Conservation (phyloP, 164 flowering plant species). For the Nelumbo lutea region DNA sequence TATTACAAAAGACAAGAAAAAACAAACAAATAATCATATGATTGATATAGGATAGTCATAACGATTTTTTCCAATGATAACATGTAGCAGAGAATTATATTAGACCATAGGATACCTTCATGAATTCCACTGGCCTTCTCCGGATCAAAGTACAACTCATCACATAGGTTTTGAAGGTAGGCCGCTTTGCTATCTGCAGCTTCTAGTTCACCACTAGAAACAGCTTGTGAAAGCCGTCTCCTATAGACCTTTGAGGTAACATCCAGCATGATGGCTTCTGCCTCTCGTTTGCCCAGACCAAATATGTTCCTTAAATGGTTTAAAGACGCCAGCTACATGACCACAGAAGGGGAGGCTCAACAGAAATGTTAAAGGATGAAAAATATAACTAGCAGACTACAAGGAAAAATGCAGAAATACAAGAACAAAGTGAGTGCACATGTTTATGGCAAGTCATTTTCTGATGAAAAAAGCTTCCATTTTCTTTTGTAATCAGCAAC, state of each 20-base stretch:
- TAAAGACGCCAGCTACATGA: slow-evolving; percentile 64
- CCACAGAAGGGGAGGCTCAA: not conserved
- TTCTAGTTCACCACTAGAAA: slow-evolving; percentile 71
- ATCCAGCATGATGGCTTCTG: slow-evolving; percentile 66
- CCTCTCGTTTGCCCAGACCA: slow-evolving; percentile 87
- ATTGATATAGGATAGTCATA: no score
- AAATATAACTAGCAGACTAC: not conserved
- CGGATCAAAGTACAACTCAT: slow-evolving; percentile 80
- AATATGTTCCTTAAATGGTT: slow-evolving; percentile 81
- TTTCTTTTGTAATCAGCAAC: not conserved
- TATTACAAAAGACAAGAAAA: no score
- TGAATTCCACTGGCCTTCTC: slow-evolving; percentile 83
- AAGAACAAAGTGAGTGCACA: not conserved
- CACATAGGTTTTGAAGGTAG: slow-evolving; percentile 86
- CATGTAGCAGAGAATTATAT: no score
- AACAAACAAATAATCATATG: no score
- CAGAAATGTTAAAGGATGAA: not conserved
- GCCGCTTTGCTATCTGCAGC: slow-evolving; percentile 89
- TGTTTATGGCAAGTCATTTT: not conserved
- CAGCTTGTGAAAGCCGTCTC: slow-evolving; percentile 64
- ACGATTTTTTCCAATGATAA: no score
- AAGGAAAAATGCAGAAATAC: not conserved
- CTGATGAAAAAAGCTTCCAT: not conserved
- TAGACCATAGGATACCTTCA: slow-evolving; percentile 57
- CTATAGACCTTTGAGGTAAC: slow-evolving; percentile 82